A percentile compares a stretch with the other conserved stretches of the same genome.
Evolutionary conservation across 2,329 filamentous ascomycete genomes (phyloP).

Genomic region (Metarhizium brunneum): DNA sequence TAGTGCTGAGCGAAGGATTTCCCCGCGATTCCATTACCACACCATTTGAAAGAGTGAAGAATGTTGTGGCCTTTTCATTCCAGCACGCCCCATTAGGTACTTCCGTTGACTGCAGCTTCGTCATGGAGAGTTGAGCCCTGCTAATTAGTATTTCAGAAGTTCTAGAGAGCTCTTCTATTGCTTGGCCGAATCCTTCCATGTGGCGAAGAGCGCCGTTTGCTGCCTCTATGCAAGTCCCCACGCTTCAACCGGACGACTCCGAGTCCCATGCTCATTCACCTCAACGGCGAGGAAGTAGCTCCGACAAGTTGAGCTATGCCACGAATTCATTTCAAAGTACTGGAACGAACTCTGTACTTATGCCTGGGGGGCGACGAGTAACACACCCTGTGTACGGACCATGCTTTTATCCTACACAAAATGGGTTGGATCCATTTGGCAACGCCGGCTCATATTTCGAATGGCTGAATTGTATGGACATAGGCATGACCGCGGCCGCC

Average conservation of each 20-base stretch:
- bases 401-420: neutral
- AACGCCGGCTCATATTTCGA: conserved; percentile 18
- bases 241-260: conserved; percentile 33
- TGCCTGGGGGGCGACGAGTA: conserved; percentile 2
- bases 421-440: conserved; percentile 12
- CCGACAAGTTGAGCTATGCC: neutral
- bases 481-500: conserved; percentile 7
- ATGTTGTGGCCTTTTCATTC: conserved; percentile 71
- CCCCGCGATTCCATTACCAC: conserved; percentile 39
- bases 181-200: conserved; percentile 70
- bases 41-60: conserved; percentile 59
- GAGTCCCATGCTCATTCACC: conserved; percentile 59
- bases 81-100: conserved; percentile 73
- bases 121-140: neutral
- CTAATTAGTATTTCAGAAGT: conserved; percentile 38
- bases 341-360: neutral
- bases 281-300: conserved; percentile 22
- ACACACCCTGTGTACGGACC: conserved; percentile 8
- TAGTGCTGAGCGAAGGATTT: conserved; percentile 68
- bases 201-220: conserved; percentile 44
- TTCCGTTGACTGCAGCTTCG: conserved; percentile 11
- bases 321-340: neutral
- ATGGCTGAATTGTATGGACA: conserved; percentile 15
- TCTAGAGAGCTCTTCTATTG: conserved; percentile 63
- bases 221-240: conserved; percentile 30